Conservation (phyloP, 2,329 filamentous ascomycete genomes). For the Verticillium nubilum region DNA sequence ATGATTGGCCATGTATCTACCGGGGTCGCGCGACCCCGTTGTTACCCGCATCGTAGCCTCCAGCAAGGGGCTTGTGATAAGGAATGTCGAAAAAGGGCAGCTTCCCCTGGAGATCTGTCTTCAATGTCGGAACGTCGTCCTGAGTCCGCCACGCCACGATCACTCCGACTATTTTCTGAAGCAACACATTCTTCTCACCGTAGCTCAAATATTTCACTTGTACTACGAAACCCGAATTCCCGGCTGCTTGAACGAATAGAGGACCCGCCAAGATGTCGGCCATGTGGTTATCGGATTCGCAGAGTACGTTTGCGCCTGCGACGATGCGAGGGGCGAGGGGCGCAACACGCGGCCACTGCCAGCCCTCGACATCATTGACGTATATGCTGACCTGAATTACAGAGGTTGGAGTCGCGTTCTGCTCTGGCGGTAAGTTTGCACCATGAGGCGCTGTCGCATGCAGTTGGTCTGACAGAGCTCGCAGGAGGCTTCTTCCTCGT, state of each 20-base stretch:
- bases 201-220: not conserved
- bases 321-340: not conserved
- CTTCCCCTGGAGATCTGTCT: constrained; percentile 13
- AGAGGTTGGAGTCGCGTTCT: constrained; percentile 98
- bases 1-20: not conserved
- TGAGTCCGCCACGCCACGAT: not conserved
- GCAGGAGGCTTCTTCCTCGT: constrained; percentile 91
- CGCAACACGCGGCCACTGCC: not conserved
- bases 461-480: constrained; percentile 8
- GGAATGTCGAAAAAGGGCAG: constrained; percentile 2
- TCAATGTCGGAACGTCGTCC: constrained; percentile 1
- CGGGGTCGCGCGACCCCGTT: not conserved
- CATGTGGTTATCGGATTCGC: constrained; percentile 94
- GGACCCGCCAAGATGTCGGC: constrained; percentile 59
- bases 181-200: not conserved
- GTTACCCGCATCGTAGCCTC: not conserved
- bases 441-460: not conserved
- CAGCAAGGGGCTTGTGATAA: not conserved
- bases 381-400: constrained; percentile 24
- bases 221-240: not conserved
- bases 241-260: not conserved
- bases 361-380: not conserved
- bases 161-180: not conserved
- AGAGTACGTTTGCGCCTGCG: constrained; percentile 60
- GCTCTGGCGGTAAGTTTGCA: constrained; percentile 78